These are phyloP conservation scores for Suillus ampliporus DNA, from an alignment of 768 basidiomycete genomes.

Conservation along the genomic window DNA sequence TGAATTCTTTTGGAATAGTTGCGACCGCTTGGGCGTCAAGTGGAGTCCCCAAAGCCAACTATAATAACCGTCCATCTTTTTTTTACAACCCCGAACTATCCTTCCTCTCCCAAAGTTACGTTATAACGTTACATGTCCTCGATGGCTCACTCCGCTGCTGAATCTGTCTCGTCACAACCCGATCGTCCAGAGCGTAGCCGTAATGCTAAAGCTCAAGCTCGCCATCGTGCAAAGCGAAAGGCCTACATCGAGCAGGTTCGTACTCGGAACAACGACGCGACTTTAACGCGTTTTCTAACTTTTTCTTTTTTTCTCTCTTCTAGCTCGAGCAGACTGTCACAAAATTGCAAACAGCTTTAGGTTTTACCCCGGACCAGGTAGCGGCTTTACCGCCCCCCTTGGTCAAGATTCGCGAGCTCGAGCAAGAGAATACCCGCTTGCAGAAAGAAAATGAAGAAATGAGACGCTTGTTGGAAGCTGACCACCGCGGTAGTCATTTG, in stretches of 20 bases:
- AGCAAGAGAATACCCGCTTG: slow-evolving; percentile 77
- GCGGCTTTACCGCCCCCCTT: slow-evolving; percentile 74
- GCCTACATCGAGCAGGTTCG: slow-evolving; percentile 89
- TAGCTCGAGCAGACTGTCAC: slow-evolving; percentile 88
- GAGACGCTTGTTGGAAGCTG: slow-evolving; percentile 64
- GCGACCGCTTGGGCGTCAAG: slow-evolving; percentile 31
- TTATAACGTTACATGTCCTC: slow-evolving; percentile 62
- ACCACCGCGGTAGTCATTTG: slow-evolving; percentile 39
- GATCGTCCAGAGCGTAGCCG: slow-evolving; percentile 85
- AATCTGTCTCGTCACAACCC: slow-evolving; percentile 44
- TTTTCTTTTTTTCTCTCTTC: neutral
- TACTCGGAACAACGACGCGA: slow-evolving; percentile 16
- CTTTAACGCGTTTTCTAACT: slow-evolving; percentile 14
- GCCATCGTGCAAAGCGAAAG: slow-evolving; percentile 91
- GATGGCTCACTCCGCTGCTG: slow-evolving; percentile 57
- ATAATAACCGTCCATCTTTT: slow-evolving; percentile 43
- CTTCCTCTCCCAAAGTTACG: slow-evolving; percentile 46
- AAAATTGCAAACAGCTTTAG: slow-evolving; percentile 78
- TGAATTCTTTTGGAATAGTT: slow-evolving; percentile 32
- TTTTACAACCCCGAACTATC: slow-evolving; percentile 57
- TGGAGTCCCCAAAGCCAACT: slow-evolving; percentile 29
- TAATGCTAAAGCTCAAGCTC: slow-evolving; percentile 87
- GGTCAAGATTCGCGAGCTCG: slow-evolving; percentile 79
- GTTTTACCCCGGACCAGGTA: slow-evolving; percentile 77
- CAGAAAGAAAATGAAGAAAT: slow-evolving; percentile 77